Conservation (phyloP, 768 basidiomycete species). For the Mrakia frigida region DNA sequence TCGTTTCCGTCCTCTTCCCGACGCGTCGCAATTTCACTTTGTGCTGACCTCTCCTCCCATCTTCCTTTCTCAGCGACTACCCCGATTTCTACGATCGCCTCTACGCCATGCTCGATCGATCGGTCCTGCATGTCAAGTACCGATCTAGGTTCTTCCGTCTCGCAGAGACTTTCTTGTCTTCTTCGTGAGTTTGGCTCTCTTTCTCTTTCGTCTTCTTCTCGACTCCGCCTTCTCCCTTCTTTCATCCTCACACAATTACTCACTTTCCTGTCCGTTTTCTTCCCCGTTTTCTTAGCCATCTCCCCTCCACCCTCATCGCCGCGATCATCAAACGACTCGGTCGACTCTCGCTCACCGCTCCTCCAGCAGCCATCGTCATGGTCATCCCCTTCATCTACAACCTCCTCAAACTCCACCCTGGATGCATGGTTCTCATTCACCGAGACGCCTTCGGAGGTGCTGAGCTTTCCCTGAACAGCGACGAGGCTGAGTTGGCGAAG, state of each 20-base stretch:
- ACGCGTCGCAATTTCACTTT: background rate
- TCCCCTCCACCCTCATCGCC: slow-evolving; percentile 84
- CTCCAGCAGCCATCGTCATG: slow-evolving; percentile 85
- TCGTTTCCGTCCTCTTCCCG: slow-evolving; percentile 43
- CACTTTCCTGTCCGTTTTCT: background rate
- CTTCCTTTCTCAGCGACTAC: slow-evolving; percentile 66
- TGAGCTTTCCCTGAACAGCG: slow-evolving; percentile 18
- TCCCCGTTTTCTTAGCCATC: slow-evolving; percentile 53
- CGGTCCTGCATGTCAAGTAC: slow-evolving; percentile 85
- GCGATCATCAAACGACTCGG: slow-evolving; percentile 91
- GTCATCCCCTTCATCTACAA: slow-evolving; percentile 92
- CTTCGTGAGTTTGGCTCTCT: slow-evolving; percentile 63
- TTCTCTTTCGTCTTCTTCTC: background rate
- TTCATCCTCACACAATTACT: slow-evolving; percentile 44
- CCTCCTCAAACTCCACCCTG: slow-evolving; percentile 82
- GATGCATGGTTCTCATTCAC: slow-evolving; percentile 90
- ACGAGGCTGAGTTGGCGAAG: slow-evolving; percentile 34
- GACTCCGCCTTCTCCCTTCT: slow-evolving; percentile 2
- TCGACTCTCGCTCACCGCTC: slow-evolving; percentile 72
- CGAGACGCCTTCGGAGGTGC: slow-evolving; percentile 43
- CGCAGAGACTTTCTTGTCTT: slow-evolving; percentile 81
- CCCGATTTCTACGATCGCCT: slow-evolving; percentile 90
- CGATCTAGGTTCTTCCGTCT: slow-evolving; percentile 92
- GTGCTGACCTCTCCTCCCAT: background rate
- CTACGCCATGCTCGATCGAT: slow-evolving; percentile 79